Evolutionary conservation across 768 basidiomycete genomes (phyloP), one percentile per base, ranked within the genome.

Genomic region (Amanita brunnescens): DNA sequence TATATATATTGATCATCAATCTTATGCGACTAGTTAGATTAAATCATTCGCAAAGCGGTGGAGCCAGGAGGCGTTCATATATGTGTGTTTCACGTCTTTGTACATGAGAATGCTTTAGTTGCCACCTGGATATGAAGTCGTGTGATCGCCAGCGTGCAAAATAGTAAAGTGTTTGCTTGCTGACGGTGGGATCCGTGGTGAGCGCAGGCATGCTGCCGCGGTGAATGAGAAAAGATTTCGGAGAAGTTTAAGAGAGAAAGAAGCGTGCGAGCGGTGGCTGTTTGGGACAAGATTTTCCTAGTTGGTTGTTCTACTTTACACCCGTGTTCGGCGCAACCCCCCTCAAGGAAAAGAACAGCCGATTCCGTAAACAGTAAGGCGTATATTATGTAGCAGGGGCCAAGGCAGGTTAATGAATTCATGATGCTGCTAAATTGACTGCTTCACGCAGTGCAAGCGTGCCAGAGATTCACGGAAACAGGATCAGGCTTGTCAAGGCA

Each of bases 401-500:
- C 35, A 51, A 52, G 54, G 44, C 44, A 49, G 47, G 49, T 34
- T 40, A 21, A 47, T 51, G 34, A 26, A 39, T 47, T 29, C 40
- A 46, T 35, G 49, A 41, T 41, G 37, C 47, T 39, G 53, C 14
- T 48, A 35, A 29, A 47, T 18, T 49, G 51, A 54, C 58, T 53
- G 54, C 54, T 42, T 46, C 47, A 57, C 61, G 55, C 55, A 57
- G 57, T 52, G 55, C 49, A 55, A 47, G 60, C 39, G 45, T 51
- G 51, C 49, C 46, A 49, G 55, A 54, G 53, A 41, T 41, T 32
- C 49, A 41, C 40, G 37, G 40, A 51, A 38, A 49, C 35, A 24
- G 41, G 58, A 62, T 64, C 62, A 65, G 63, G 64, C 60, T 59
- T 67, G 64, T 62, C 61, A 64, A 56, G 61, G 59, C 65, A 67